Percentiles rank a stretch among this genome's conserved stretches.
phyloP scores from a whole-genome alignment of 495 filamentous ascomycete species.

The Trichocladium uniseriatum region DNA sequence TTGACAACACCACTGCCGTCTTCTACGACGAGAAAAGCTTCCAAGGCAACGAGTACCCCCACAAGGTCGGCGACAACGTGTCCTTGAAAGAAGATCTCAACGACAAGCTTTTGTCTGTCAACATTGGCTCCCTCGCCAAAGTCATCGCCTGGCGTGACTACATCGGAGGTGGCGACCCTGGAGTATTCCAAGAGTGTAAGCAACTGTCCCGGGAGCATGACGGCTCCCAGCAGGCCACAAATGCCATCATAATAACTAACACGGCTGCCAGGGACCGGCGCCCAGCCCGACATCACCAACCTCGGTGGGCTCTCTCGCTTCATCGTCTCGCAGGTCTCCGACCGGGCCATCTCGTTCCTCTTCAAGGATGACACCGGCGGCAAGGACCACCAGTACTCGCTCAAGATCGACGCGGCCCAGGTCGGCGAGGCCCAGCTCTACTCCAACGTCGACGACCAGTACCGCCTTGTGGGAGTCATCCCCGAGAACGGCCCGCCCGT shows the following conservation, averaged over 20 bases:
- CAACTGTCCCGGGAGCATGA: no score
- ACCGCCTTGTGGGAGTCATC: neutral
- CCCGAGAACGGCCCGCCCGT: slow-evolving; percentile 2
- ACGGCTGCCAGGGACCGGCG: neutral
- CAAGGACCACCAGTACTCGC: neutral
- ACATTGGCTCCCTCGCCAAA: slow-evolving; percentile 2
- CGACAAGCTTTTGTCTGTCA: slow-evolving; percentile 5
- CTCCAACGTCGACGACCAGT: neutral
- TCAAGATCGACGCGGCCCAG: slow-evolving; percentile 1
- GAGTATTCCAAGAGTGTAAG: slow-evolving; percentile 1
- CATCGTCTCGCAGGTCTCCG: neutral
- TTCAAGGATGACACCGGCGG: slow-evolving; percentile 5
- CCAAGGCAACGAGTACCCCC: neutral
- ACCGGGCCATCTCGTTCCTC: neutral
- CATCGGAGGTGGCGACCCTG: neutral
- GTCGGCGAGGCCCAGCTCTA: neutral
- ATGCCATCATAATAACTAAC: neutral
- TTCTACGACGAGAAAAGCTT: slow-evolving; percentile 3
- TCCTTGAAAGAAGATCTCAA: neutral
- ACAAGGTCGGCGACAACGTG: neutral
- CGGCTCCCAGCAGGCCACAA: no score
- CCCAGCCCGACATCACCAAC: neutral
- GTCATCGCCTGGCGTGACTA: slow-evolving; percentile 10
- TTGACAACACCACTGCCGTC: neutral
- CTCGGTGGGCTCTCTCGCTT: slow-evolving; percentile 3